Percentiles rank a stretch among this genome's conserved stretches.
phyloP scores from a whole-genome alignment of 2,329 filamentous ascomycete species.

The Hymenoscyphus fraxineus region DNA sequence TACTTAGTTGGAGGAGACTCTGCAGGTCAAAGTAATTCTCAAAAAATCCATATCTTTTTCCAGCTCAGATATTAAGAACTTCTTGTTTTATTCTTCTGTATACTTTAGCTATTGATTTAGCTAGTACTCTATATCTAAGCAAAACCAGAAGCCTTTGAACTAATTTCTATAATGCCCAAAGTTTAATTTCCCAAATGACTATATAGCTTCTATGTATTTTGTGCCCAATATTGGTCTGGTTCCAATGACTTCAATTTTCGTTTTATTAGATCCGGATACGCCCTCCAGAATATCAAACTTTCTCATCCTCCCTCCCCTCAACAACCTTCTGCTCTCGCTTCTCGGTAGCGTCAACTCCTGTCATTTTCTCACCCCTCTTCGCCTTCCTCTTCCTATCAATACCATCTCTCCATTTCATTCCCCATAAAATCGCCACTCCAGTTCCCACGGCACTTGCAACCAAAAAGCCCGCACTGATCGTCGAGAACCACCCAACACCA shows the following conservation, averaged over 20 bases:
- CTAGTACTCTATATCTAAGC: too few species aligned
- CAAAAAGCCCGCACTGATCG: conserved; percentile 60
- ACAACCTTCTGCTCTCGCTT: conserved; percentile 7
- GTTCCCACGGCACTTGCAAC: conserved; percentile 33
- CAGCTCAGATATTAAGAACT: too few species aligned
- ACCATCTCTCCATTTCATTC: conserved; percentile 38
- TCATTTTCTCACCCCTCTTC: conserved; percentile 28
- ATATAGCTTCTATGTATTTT: too few species aligned
- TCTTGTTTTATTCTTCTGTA: too few species aligned
- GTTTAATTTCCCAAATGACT: too few species aligned
- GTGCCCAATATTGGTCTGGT: neutral
- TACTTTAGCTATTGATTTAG: too few species aligned
- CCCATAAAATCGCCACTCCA: conserved; percentile 28
- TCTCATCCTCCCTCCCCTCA: conserved; percentile 18
- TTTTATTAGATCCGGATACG: neutral
- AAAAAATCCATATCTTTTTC: too few species aligned
- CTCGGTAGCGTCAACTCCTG: neutral
- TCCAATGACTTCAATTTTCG: neutral
- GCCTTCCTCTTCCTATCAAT: conserved; percentile 47
- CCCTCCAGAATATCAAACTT: conserved; percentile 12
- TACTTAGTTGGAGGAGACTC: too few species aligned
- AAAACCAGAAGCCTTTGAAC: too few species aligned
- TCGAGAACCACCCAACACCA: conserved; percentile 78
- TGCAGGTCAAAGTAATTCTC: too few species aligned
- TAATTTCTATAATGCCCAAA: too few species aligned